These are phyloP conservation scores for Neofusicoccum parvum DNA, from an alignment of 2,329 filamentous ascomycete genomes.

Conservation along the genomic window DNA sequence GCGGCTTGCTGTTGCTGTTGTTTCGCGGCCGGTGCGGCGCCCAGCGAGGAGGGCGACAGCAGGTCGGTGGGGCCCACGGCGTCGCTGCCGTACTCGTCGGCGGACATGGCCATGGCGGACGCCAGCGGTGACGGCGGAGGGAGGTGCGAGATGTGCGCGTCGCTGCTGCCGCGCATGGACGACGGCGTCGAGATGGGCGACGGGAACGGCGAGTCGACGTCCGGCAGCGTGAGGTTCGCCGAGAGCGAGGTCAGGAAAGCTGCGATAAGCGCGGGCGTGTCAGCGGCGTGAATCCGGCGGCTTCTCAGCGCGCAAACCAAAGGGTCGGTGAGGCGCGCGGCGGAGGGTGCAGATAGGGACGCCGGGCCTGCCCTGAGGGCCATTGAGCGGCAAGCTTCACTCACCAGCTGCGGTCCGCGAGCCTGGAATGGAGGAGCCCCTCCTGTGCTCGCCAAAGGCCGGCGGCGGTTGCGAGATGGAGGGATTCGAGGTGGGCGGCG, in stretches of 20 bases:
- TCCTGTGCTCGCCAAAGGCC: slow-evolving; percentile 20
- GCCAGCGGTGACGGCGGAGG: slow-evolving; percentile 37
- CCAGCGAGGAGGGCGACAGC: slow-evolving; percentile 6
- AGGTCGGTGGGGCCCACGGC: slow-evolving; percentile 23
- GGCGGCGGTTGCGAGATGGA: background rate
- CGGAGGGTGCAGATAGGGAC: background rate
- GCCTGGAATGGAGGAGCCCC: slow-evolving; percentile 32
- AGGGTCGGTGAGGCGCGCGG: background rate
- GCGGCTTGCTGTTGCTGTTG: background rate
- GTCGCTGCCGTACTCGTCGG: slow-evolving; percentile 24
- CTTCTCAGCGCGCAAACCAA: background rate
- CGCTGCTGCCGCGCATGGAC: slow-evolving; percentile 47
- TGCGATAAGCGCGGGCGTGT: slow-evolving; percentile 39
- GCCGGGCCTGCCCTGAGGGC: background rate
- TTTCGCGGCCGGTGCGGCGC: slow-evolving; percentile 3
- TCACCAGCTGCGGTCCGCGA: slow-evolving; percentile 43
- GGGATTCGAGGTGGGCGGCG: slow-evolving; percentile 7
- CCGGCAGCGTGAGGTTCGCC: slow-evolving; percentile 72
- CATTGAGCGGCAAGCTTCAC: slow-evolving; percentile 22
- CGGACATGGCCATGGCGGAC: slow-evolving; percentile 35
- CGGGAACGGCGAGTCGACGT: slow-evolving; percentile 55
- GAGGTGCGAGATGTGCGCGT: slow-evolving; percentile 44
- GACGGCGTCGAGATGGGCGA: slow-evolving; percentile 68
- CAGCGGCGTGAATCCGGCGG: background rate
- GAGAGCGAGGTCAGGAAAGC: slow-evolving; percentile 83